Base-by-base conservation (phyloP, 176 grass and related monocot species). In the Tillandsia fasciculata region DNA sequence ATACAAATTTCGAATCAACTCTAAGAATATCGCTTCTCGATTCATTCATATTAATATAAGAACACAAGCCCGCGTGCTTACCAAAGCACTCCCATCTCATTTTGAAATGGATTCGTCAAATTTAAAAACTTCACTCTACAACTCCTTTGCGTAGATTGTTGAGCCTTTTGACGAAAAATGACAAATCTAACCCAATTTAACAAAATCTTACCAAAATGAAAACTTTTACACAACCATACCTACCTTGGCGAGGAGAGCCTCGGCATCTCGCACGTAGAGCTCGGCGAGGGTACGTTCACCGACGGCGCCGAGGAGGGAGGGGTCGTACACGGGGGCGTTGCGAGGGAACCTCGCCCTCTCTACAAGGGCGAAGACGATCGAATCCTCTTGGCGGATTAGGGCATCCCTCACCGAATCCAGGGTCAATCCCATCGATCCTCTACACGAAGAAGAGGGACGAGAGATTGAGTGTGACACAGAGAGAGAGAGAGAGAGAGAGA, bases 281-380 rank as follows among this genome's bases (percentile, higher is more conserved):
- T 92, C 89, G 12, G 77, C 79, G 48, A 92, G 75, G 27, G 93
- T 87, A 2, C 18, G 12, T 11, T 74, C 78, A 33, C 58, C 82
- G 65, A 49, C 18, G 12, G 27, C 13, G 27, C 2, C 66, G 61
- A 47, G 68, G 13, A 50, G 66, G 63, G 77, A 79, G 2, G 81
- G 10, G 10, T 76, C 51, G 71, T 97, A 92, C 11, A 79, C 86
- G 48, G 74, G 67, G 64, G 86, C 67, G 84, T 97, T 97, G 65
- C 71, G 79, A 27, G 89, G 89, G 53, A 78, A 86, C 74, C 58
- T 81, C 52, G 89, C 77, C 74, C 93, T 84, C 81, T 97, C 84
- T 71, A 97, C 85, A 70, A 97, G 81, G 27, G 81, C 76, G 66
- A 97, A 97, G 49, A 97, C 88, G 64, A 97, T 89, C 5, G 93